Base-by-base conservation (phyloP, 2,329 filamentous ascomycete species). In the Tricladium varicosporioides region DNA sequence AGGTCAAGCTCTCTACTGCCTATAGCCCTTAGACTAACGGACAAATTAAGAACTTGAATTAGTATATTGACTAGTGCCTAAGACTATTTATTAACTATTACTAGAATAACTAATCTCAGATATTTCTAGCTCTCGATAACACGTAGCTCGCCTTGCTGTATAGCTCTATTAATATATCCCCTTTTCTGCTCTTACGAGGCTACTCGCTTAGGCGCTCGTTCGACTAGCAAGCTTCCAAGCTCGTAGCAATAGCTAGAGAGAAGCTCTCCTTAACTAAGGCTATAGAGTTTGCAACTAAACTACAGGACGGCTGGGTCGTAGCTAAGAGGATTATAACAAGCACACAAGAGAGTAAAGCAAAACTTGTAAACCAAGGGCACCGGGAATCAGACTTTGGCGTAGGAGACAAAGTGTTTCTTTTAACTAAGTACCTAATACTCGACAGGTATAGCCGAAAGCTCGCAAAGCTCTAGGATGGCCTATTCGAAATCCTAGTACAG, bases 71-170 rank as follows among this genome's bases (percentile, higher is more conserved):
- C 27, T 53, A 40, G n/a, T 10, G 36, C 11, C 11, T 40, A 40
- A 11, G 9, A 40, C 48, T 31, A 49, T 65, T 59, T 42, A 47
- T 62, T 1, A 57, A 60, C 32, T 63, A 64, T 47, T 56, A 65
- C 46, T 47, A 65, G 31, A 54, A 65, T 43, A 59, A 66, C 27
- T 66, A 52, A 57, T 40, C 13, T 1, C 40, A 59, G 19, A 31
- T 61, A 2, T 49, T 66, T 1, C 58, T 53, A 11, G 22, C 62
- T 1, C 57, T 60, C 2, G 55, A 66, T 31, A 59, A 53, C 15
- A 42, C 53, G 10, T 31, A 60, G 19, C 7, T 51, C 7, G 54
- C 47, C 1, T 32, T 55, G 4, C 52, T 48, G 10, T 31, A 59
- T 40, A n/a, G 27, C 5, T 19, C 14, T 43, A 50, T 58, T 54